Evolutionary conservation across 495 filamentous ascomycete genomes (phyloP), one percentile per base, ranked within the genome.

Genomic region (Tuber melanosporum): DNA sequence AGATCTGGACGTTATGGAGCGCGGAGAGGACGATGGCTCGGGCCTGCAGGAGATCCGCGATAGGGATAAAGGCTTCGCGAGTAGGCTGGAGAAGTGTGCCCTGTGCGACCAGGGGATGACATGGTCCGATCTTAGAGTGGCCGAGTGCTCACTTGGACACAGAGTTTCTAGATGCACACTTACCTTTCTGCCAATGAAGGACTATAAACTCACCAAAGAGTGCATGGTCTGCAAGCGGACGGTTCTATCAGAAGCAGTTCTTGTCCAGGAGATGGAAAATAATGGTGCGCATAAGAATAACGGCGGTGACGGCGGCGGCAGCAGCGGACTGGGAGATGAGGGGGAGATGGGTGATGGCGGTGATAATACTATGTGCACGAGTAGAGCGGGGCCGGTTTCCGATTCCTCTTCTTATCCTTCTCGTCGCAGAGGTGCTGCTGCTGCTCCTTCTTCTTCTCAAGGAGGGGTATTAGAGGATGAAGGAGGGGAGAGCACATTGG

Each of bases 111-210:
- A 77, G 57, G 82, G 82, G 62, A 79, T 83, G 73, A 74, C 78
- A 66, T 83, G 82, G 82, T 74, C 74, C 47, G 82, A 83, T 79
- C 71, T 83, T 62, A 78, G 75, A 74, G 75, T 83, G 45, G 82
- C 77, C 39, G 82, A 83, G 77, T 83, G 82, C 69, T 77, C 79
- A 62, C 62, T 73, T 66, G 82, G 82, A 42, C 82, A 83, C 74
- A 75, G 82, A 73, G 83, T 81, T 75, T 77, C 79, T 26, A 80
- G 82, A 49, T 83, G 82, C 71, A 82, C 82, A 57, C 75, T 83
- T 36, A 83, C 82, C 6, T 83, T 79, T 69, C 73, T 83, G 74
- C 82, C 82, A 74, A 81, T 83, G 71, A 81, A 82, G 73, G 79
- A 81, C 71, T 76, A 79, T 74, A 79, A 70, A 69, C 76, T 72